A percentile compares a stretch with the other conserved stretches of the same genome.
These are phyloP conservation scores for Senecio squalidus DNA, from an alignment of 140 eudicot genomes.

Conservation along the genomic window DNA sequence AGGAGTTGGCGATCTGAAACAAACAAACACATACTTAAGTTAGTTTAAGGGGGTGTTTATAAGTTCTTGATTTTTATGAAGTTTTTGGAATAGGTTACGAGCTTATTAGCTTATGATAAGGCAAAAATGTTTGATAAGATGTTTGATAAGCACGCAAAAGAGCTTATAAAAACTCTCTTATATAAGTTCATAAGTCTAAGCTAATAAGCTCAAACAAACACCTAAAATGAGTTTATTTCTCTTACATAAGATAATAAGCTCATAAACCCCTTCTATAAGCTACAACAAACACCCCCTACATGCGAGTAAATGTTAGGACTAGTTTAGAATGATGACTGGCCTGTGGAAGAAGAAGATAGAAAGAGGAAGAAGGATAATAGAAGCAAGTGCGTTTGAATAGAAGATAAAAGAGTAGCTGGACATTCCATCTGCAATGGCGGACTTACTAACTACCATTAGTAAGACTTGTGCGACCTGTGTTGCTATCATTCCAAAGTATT, in stretches of 20 bases:
- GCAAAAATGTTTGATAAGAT: too few relatives aligned
- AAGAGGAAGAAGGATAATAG: constrained; percentile 55
- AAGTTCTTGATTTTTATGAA: too few relatives aligned
- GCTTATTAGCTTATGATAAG: too few relatives aligned
- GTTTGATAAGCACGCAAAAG: too few relatives aligned
- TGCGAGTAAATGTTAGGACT: not conserved
- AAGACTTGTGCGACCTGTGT: constrained; percentile 67
- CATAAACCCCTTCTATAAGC: too few relatives aligned
- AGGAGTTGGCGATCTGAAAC: constrained; percentile 41
- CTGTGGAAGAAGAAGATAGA: constrained; percentile 45
- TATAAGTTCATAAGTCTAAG: too few relatives aligned
- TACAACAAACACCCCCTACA: too few relatives aligned
- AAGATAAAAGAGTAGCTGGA: constrained; percentile 55
- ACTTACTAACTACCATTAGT: constrained; percentile 42
- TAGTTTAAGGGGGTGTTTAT: not conserved
- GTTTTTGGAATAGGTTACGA: too few relatives aligned
- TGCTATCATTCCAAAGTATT: constrained; percentile 49
- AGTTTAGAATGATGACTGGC: constrained; percentile 3
- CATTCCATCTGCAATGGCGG: constrained; percentile 70
- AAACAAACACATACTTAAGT: not conserved
- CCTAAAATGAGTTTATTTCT: too few relatives aligned
- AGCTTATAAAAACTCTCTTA: too few relatives aligned
- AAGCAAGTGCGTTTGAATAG: constrained; percentile 67
- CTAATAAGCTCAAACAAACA: too few relatives aligned
- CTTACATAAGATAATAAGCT: too few relatives aligned